These are phyloP conservation scores for Skeletonema marinoi DNA, from an alignment of 108 stramenopile species.

Conservation along the genomic window DNA sequence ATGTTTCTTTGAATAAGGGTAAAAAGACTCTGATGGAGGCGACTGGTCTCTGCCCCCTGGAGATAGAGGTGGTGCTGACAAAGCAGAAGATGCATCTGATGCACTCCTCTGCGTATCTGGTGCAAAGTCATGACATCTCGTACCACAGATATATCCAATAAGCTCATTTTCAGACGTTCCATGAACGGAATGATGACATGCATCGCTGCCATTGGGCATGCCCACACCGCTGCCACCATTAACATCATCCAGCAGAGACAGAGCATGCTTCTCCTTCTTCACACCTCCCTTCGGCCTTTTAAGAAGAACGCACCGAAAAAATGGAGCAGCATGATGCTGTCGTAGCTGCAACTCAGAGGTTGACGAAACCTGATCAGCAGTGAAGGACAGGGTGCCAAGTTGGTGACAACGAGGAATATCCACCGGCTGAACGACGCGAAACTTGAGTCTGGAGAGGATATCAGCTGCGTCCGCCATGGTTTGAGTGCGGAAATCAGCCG, in stretches of 20 bases:
- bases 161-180: constrained; percentile 19
- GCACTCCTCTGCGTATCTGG: constrained; percentile 4
- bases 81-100: background rate
- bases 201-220: background rate
- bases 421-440: constrained; percentile 1
- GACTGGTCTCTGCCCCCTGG: background rate
- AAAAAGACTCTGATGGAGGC: background rate
- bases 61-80: background rate
- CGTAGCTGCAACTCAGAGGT: constrained; percentile 38
- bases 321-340: constrained; percentile 18
- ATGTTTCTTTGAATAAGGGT: constrained; percentile 39
- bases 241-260: background rate
- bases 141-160: constrained; percentile 39
- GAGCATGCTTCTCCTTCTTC: background rate
- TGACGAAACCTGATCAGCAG: constrained; percentile 58
- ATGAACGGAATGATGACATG: constrained; percentile 33
- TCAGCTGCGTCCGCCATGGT: background rate
- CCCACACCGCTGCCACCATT: background rate
- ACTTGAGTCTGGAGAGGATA: background rate
- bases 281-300: background rate
- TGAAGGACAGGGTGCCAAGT: constrained; percentile 20
- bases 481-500: background rate
- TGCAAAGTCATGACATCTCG: constrained; percentile 30
- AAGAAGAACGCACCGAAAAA: constrained; percentile 10
- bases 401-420: constrained; percentile 5